Evolutionary conservation across 2,329 filamentous ascomycete genomes (phyloP).

Genomic region (Colletotrichum spinosum): DNA sequence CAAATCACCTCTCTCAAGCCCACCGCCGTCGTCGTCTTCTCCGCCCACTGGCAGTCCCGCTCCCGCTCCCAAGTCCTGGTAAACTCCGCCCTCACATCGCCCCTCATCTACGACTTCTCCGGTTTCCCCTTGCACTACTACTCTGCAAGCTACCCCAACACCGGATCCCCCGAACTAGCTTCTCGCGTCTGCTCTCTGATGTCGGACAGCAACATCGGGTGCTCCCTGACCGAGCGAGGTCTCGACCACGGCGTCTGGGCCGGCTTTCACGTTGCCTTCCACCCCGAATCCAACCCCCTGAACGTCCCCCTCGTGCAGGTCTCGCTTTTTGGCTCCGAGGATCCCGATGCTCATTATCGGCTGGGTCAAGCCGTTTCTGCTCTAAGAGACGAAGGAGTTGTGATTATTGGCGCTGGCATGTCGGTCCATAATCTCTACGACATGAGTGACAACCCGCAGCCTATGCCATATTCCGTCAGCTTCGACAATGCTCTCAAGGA

Average conservation of each 20-base stretch:
- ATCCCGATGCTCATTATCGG: slow-evolving; percentile 73
- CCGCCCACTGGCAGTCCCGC: slow-evolving; percentile 79
- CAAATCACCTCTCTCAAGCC: slow-evolving; percentile 80
- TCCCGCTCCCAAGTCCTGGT: slow-evolving; percentile 67
- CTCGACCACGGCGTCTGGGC: slow-evolving; percentile 83
- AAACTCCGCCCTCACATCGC: slow-evolving; percentile 72
- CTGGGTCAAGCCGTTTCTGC: slow-evolving; percentile 74
- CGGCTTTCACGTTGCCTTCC: slow-evolving; percentile 73
- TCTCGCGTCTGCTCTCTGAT: slow-evolving; percentile 67
- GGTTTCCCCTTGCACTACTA: slow-evolving; percentile 79
- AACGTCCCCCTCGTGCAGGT: slow-evolving; percentile 78
- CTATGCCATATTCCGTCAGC: slow-evolving; percentile 67
- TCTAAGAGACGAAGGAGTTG: slow-evolving; percentile 75
- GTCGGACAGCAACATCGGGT: slow-evolving; percentile 67
- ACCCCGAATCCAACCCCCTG: slow-evolving; percentile 70
- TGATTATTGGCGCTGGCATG: slow-evolving; percentile 80
- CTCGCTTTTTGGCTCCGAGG: slow-evolving; percentile 73
- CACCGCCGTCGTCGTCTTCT: slow-evolving; percentile 80
- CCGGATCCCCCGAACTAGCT: slow-evolving; percentile 70
- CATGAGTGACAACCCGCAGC: slow-evolving; percentile 52
- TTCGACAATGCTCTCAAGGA: slow-evolving; percentile 69
- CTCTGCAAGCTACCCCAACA: slow-evolving; percentile 73
- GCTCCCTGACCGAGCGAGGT: slow-evolving; percentile 70
- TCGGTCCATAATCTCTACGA: slow-evolving; percentile 78
- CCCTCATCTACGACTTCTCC: slow-evolving; percentile 81